Percentiles rank a stretch among this genome's conserved stretches.
Conservation (phyloP, 2,329 filamentous ascomycete species). For the Sclerotinia nivalis region DNA sequence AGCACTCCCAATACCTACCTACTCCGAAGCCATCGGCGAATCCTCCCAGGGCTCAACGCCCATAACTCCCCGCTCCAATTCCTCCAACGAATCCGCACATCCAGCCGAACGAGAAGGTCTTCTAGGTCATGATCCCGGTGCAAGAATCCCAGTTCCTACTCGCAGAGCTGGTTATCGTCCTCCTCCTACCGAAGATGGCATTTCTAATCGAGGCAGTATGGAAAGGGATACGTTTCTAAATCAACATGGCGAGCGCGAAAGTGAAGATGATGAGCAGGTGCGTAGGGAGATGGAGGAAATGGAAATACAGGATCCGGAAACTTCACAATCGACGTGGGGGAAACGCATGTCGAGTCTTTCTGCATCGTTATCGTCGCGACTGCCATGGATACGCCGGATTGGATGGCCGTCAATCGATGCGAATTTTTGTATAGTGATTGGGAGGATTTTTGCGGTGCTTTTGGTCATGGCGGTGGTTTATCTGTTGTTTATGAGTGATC, state of each 20-base stretch:
- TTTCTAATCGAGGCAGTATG: slow-evolving; percentile 42
- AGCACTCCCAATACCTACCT: slow-evolving; percentile 73
- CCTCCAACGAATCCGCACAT: slow-evolving; percentile 60
- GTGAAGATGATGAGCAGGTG: slow-evolving; percentile 60
- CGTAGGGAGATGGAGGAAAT: slow-evolving; percentile 86
- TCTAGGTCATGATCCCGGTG: slow-evolving; percentile 55
- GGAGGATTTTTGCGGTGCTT: slow-evolving; percentile 72
- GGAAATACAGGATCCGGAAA: slow-evolving; percentile 73
- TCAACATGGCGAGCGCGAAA: slow-evolving; percentile 50
- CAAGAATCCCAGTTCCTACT: slow-evolving; percentile 44
- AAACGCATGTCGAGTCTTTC: slow-evolving; percentile 43
- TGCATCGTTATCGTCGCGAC: slow-evolving; percentile 36
- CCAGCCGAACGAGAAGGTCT: slow-evolving; percentile 78
- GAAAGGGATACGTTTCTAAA: slow-evolving; percentile 48
- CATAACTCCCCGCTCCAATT: slow-evolving; percentile 56
- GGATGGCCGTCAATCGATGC: slow-evolving; percentile 40
- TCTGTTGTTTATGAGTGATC: slow-evolving; percentile 79
- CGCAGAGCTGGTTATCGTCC: slow-evolving; percentile 66
- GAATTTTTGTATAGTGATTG: slow-evolving; percentile 60
- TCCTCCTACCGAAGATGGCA: slow-evolving; percentile 78
- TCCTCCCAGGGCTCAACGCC: slow-evolving; percentile 61
- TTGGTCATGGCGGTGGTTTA: slow-evolving; percentile 79
- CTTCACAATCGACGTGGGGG: slow-evolving; percentile 42
- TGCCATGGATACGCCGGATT: slow-evolving; percentile 40
- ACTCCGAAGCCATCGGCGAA: slow-evolving; percentile 74